phyloP scores from a whole-genome alignment of 495 filamentous ascomycete genomes.

The Letharia columbiana region DNA sequence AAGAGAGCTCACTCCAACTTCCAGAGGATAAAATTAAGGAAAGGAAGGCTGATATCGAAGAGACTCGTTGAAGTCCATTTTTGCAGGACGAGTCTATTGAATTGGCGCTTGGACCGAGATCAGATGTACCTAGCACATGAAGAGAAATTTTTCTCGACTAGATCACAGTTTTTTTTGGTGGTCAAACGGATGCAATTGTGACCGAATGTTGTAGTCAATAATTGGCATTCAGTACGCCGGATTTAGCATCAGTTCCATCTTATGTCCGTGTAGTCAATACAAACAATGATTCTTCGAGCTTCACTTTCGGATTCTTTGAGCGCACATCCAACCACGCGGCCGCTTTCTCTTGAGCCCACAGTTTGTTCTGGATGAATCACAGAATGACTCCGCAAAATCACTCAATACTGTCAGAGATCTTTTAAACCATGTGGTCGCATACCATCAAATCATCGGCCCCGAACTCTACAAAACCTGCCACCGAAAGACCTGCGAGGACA shows the following conservation, averaged over 20 bases:
- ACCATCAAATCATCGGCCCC: constrained; percentile 10
- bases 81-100: background rate
- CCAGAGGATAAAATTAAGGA: background rate
- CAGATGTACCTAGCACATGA: background rate
- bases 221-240: background rate
- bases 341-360: background rate
- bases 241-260: background rate
- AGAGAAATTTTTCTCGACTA: background rate
- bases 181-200: background rate
- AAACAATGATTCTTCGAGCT: background rate
- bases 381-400: background rate
- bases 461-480: constrained; percentile 4
- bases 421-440: constrained; percentile 15
- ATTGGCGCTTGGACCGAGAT: background rate
- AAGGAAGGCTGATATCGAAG: background rate
- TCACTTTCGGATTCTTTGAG: background rate
- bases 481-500: background rate
- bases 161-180: background rate
- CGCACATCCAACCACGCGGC: background rate
- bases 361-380: too few species aligned
- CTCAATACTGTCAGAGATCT: background rate
- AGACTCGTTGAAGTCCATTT: background rate
- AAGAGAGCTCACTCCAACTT: background rate
- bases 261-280: background rate
- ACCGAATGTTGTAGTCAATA: too few species aligned